Conservation (phyloP, 495 filamentous ascomycete genomes). For the Penicillium parvum region DNA sequence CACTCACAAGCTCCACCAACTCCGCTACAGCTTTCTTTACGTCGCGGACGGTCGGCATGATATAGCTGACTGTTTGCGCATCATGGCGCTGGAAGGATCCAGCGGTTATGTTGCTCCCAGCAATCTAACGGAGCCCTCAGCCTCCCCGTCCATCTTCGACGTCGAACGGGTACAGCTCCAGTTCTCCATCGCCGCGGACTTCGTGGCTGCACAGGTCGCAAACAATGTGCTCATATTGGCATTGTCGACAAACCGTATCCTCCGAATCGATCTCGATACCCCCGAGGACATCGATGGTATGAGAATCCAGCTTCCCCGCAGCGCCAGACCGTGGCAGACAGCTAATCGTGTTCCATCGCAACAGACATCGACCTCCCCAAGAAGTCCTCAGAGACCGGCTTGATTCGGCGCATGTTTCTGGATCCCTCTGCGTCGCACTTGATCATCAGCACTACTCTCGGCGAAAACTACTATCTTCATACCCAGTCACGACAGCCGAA, state of each 20-base stretch:
- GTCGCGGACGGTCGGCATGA: constrained; percentile 27
- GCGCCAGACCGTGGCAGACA: constrained; percentile 11
- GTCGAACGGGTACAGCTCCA: constrained; percentile 86
- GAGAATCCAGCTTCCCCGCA: constrained; percentile 6
- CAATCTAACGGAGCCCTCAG: constrained; percentile 55
- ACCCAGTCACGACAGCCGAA: constrained; percentile 87
- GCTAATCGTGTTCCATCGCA: constrained; percentile 10
- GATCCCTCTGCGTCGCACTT: constrained; percentile 95
- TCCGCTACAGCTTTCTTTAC: constrained; percentile 7
- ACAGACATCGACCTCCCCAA: constrained; percentile 95
- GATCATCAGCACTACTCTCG: constrained; percentile 82
- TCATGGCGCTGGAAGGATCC: constrained; percentile 51
- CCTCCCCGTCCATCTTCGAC: constrained; percentile 82
- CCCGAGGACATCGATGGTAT: constrained; percentile 93
- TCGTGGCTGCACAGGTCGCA: constrained; percentile 92
- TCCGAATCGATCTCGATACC: constrained; percentile 89
- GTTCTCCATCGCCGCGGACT: constrained; percentile 86
- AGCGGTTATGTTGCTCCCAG: constrained; percentile 52
- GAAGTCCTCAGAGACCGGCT: constrained; percentile 80
- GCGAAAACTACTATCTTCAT: constrained; percentile 97
- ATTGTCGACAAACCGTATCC: constrained; percentile 78
- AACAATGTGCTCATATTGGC: constrained; percentile 95
- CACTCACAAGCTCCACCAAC: constrained; percentile 14
- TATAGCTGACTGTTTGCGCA: constrained; percentile 36
- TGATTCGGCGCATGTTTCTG: constrained; percentile 93